A percentile compares a stretch with the other conserved stretches of the same genome.
These are phyloP conservation scores for Pterocarpus santalinus DNA, from an alignment of 306 rosid species.

Conservation along the genomic window DNA sequence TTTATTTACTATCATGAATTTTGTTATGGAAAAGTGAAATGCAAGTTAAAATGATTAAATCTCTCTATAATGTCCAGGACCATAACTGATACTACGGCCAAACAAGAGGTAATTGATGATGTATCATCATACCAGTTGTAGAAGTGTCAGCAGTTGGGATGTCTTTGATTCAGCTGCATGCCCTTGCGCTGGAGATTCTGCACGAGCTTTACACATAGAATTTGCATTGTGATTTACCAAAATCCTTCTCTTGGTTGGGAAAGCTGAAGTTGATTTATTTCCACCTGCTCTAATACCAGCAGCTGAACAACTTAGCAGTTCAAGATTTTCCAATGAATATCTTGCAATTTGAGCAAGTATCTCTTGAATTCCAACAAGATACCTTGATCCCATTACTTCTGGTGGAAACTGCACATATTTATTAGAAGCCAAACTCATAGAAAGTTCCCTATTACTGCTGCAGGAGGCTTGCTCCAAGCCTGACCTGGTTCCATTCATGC, in stretches of 20 bases:
- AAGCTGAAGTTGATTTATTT: conserved; percentile 38
- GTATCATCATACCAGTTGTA: conserved; percentile 68
- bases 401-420: conserved; percentile 58
- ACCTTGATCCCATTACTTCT: conserved; percentile 68
- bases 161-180: conserved; percentile 65
- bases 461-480: conserved; percentile 63
- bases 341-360: conserved; percentile 77
- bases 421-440: conserved; percentile 56
- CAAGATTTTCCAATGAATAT: conserved; percentile 67
- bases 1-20: too few relatives aligned
- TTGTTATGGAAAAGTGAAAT: too few relatives aligned
- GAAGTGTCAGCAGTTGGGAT: conserved; percentile 72
- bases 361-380: conserved; percentile 77
- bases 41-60: not conserved
- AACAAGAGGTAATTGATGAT: not conserved
- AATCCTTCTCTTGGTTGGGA: conserved; percentile 3
- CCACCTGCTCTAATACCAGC: conserved; percentile 42
- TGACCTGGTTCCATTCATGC: conserved; percentile 56
- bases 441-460: conserved; percentile 52
- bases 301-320: conserved; percentile 47
- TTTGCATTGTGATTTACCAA: conserved; percentile 34
- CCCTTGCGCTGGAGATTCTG: conserved; percentile 50
- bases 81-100: not conserved
- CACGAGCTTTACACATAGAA: conserved; percentile 47
- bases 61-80: not conserved